phyloP scores from a whole-genome alignment of 2,329 filamentous ascomycete genomes.

The Magnaporthales sp. region DNA sequence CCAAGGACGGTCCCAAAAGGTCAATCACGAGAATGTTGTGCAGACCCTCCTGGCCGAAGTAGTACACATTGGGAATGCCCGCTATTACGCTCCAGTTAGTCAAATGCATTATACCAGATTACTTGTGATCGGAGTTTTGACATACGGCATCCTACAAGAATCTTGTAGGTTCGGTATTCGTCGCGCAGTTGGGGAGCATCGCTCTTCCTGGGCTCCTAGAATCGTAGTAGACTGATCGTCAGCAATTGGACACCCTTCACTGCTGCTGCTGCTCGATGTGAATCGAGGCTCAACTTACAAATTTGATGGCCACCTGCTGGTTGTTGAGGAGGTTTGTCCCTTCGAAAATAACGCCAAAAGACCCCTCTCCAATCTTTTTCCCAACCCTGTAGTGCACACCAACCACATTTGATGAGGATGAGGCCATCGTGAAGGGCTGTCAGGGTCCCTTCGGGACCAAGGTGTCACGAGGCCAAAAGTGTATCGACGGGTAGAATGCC shows the following conservation, averaged over 20 bases:
- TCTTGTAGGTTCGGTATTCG: slow-evolving; percentile 88
- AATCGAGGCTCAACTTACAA: slow-evolving; percentile 54
- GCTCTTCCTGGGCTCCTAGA: slow-evolving; percentile 83
- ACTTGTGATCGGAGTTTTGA: background rate
- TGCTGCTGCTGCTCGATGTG: background rate
- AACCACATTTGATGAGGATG: slow-evolving; percentile 37
- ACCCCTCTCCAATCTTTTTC: slow-evolving; percentile 96
- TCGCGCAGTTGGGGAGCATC: slow-evolving; percentile 87
- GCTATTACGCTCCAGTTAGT: slow-evolving; percentile 36
- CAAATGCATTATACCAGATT: background rate
- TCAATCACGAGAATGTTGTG: slow-evolving; percentile 99
- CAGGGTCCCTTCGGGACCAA: background rate
- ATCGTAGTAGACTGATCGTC: background rate
- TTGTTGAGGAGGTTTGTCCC: slow-evolving; percentile 99
- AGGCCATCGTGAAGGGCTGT: background rate
- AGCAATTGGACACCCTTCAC: background rate
- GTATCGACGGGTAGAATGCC: background rate
- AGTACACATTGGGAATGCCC: slow-evolving; percentile 96
- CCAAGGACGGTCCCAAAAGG: slow-evolving; percentile 86
- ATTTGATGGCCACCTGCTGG: slow-evolving; percentile 99
- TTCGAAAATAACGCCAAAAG: slow-evolving; percentile 97
- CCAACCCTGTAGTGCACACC: slow-evolving; percentile 99
- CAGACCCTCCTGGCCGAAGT: slow-evolving; percentile 99
- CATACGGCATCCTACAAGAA: slow-evolving; percentile 69
- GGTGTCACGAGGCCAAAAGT: background rate